A percentile compares a stretch with the other conserved stretches of the same genome.
Evolutionary conservation across 306 rosid genomes (phyloP).

Genomic region (Vigna unguiculata): DNA sequence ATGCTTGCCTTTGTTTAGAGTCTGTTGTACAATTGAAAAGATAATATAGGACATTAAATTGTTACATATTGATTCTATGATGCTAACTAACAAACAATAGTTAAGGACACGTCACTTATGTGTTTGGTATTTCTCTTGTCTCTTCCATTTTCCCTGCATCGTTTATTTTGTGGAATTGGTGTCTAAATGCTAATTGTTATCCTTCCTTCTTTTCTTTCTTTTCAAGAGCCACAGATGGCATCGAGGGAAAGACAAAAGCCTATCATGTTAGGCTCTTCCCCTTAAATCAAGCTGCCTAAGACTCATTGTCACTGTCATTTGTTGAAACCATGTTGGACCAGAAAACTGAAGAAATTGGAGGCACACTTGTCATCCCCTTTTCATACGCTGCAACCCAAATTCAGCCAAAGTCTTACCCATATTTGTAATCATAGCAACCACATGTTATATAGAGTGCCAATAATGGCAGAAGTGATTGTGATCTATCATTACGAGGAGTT

Average conservation of each 20-base stretch:
- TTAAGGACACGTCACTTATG: constrained; percentile 10
- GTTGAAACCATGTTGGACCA: constrained; percentile 15
- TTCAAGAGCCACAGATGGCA: constrained; percentile 64
- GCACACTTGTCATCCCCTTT: constrained; percentile 23
- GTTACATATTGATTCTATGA: constrained; percentile 8
- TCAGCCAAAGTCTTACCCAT: constrained; percentile 40
- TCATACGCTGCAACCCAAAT: constrained; percentile 10
- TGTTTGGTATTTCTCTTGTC: constrained; percentile 10
- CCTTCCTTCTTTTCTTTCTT: constrained; percentile 35
- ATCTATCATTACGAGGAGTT: background rate
- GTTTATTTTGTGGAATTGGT: constrained; percentile 30
- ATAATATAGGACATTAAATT: background rate
- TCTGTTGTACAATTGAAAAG: background rate
- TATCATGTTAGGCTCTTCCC: constrained; percentile 40
- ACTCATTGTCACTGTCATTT: constrained; percentile 38
- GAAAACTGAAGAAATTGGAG: constrained; percentile 37
- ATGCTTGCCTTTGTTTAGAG: background rate
- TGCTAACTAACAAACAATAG: background rate
- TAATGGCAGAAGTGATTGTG: constrained; percentile 42
- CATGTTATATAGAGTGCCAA: constrained; percentile 19
- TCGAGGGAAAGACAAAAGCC: constrained; percentile 57
- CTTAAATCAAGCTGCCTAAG: constrained; percentile 52
- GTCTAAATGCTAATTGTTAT: constrained; percentile 21
- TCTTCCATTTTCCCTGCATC: constrained; percentile 25
- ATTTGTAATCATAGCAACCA: constrained; percentile 41